A percentile compares a stretch with the other conserved stretches of the same genome.
phyloP scores from a whole-genome alignment of 495 filamentous ascomycete species.

The Penicillium goetzii region DNA sequence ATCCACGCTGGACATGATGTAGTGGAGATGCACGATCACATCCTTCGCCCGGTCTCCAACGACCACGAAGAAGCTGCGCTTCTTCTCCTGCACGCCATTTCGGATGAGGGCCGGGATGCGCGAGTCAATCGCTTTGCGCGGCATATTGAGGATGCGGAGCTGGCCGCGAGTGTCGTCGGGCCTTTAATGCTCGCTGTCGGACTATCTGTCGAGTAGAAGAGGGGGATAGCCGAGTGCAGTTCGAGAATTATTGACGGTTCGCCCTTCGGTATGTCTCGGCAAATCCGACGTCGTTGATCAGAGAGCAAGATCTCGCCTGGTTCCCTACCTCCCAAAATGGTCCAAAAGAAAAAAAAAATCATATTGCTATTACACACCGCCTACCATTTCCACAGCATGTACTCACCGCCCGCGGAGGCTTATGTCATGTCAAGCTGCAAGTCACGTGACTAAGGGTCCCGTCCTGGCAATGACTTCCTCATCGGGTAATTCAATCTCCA shows the following conservation, averaged over 20 bases:
- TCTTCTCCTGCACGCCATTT: constrained; percentile 96
- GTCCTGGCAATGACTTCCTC: background rate
- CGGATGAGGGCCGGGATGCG: constrained; percentile 94
- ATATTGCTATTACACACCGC: constrained; percentile 28
- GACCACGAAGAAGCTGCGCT: constrained; percentile 95
- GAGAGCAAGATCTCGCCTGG: constrained; percentile 14
- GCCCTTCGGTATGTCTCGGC: background rate
- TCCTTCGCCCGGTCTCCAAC: constrained; percentile 97
- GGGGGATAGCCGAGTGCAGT: constrained; percentile 1
- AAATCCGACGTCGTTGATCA: constrained; percentile 14
- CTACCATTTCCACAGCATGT: background rate
- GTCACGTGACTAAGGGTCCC: background rate
- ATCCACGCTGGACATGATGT: constrained; percentile 87
- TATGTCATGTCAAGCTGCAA: background rate
- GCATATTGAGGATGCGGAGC: constrained; percentile 46
- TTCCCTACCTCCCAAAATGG: constrained; percentile 21
- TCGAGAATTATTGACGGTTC: background rate
- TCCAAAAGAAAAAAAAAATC: constrained; percentile 29
- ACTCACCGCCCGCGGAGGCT: constrained; percentile 19
- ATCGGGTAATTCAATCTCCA: constrained; percentile 3
- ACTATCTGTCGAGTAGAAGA: background rate
- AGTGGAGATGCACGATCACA: constrained; percentile 93
- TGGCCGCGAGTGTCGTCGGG: constrained; percentile 26
- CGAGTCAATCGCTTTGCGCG: constrained; percentile 72
- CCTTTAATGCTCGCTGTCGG: constrained; percentile 5